Evolutionary conservation across 2,329 filamentous ascomycete genomes (phyloP), one percentile per base, ranked within the genome.

Genomic region (Fusarium gaditjirri): DNA sequence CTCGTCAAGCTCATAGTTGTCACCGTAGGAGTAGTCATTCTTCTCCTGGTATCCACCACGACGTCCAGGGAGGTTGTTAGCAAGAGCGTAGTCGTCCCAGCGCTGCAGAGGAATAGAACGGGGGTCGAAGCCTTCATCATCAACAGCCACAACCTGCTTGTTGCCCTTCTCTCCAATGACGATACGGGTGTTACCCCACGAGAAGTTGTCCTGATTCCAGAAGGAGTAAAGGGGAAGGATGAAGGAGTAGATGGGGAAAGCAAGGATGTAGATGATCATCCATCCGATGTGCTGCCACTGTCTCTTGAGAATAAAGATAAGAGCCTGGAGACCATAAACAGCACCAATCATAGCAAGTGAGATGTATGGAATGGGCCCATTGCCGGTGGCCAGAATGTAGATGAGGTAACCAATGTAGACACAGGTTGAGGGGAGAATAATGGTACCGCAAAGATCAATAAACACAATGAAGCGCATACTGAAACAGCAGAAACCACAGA

Each of bases 151-250:
- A n/a, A 98, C 86, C 79, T 97, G 91, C 85, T 97, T 97, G 80
- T 89, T 89, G 71, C 95, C 95, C 81, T 95, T 94, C 82, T 99
- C 96, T 66, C 94, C 95, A 74, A 98, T 93, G 75, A 99, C 96
- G 73, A 99, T 91, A 89, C 96, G 94, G 2, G 96, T 99, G 84
- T 96, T 98, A 87, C 96, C 96, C 96, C 96, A 99, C 4, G 92
- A 92, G 87, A 99, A 99, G 84, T 99, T 95, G 83, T 99, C 96
- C 82, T 98, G 95, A 83, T 98, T 97, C 96, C 96, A 99, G 91
- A 99, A 99, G 1, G 95, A 97, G 85, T 98, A 99, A 71, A 99
- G 85, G 2, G 96, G 96, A 17, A 99, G 88, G 71, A 97, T 80
- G 77, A 99, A 93, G 8, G 92, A 96, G 85, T 95, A 98, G 76